Evolutionary conservation across 108 stramenopile genomes (phyloP).

Genomic region (Skeletonema menzelii): DNA sequence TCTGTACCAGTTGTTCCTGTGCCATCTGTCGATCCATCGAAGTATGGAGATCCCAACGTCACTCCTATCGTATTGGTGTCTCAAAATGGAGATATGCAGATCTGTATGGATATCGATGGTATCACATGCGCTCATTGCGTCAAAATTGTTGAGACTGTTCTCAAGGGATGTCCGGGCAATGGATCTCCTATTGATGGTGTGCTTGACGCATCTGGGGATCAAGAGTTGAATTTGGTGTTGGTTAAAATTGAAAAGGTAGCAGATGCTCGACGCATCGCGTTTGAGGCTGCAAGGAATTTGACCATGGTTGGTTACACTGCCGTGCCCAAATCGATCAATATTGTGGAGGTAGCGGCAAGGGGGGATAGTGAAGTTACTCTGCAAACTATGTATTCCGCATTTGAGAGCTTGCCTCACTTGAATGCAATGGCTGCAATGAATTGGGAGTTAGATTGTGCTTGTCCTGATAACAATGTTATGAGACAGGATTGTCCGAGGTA

Average conservation of each 20-base stretch:
- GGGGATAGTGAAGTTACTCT: slow-evolving; percentile 4
- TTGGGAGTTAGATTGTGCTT: slow-evolving; percentile 72
- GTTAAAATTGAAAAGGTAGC: slow-evolving; percentile 67
- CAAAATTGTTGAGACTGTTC: slow-evolving; percentile 89
- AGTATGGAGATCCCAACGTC: slow-evolving; percentile 77
- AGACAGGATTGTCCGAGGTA: slow-evolving; percentile 78
- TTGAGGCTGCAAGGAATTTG: slow-evolving; percentile 78
- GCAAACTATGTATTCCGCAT: slow-evolving; percentile 14
- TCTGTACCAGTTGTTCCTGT: background rate
- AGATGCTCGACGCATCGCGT: slow-evolving; percentile 73
- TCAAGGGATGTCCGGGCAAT: slow-evolving; percentile 83
- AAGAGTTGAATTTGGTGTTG: slow-evolving; percentile 55
- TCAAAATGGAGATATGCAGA: slow-evolving; percentile 65
- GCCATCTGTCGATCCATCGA: slow-evolving; percentile 23
- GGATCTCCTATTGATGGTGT: slow-evolving; percentile 87
- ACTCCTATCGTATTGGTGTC: slow-evolving; percentile 75
- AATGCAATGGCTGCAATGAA: slow-evolving; percentile 65
- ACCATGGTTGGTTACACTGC: slow-evolving; percentile 89
- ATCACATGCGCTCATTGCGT: slow-evolving; percentile 91
- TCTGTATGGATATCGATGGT: slow-evolving; percentile 82
- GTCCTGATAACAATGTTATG: slow-evolving; percentile 85
- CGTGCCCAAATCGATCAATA: slow-evolving; percentile 64
- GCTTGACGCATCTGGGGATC: slow-evolving; percentile 83
- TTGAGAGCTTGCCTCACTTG: slow-evolving; percentile 29
- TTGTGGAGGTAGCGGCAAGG: slow-evolving; percentile 26